phyloP scores from a whole-genome alignment of 768 basidiomycete species.

The Tricholoma flavovirens region DNA sequence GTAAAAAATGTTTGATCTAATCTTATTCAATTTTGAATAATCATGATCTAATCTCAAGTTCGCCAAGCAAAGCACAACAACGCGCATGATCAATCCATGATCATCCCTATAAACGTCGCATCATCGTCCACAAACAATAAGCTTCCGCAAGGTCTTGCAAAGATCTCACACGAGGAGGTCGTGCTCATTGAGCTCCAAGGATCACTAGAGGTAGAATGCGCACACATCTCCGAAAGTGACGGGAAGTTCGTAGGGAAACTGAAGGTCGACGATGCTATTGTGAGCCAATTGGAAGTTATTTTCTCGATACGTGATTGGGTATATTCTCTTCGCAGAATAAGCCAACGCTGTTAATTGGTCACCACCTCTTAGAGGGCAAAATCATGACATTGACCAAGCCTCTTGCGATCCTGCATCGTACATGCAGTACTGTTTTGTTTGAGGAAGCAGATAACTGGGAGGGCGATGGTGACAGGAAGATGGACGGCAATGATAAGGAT shows the following conservation, averaged over 20 bases:
- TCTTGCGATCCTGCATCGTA: slow-evolving; percentile 65
- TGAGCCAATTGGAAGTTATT: slow-evolving; percentile 23
- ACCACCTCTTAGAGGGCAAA: slow-evolving; percentile 89
- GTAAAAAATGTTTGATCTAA: too few species aligned
- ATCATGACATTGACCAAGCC: slow-evolving; percentile 73
- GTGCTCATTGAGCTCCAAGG: slow-evolving; percentile 89
- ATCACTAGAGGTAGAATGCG: slow-evolving; percentile 61
- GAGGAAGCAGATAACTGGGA: slow-evolving; percentile 13
- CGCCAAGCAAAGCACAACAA: neutral
- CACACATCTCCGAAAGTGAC: slow-evolving; percentile 43
- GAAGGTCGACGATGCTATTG: slow-evolving; percentile 52
- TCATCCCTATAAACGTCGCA: slow-evolving; percentile 53
- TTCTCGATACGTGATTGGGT: neutral
- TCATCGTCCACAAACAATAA: slow-evolving; percentile 32
- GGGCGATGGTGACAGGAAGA: too few species aligned
- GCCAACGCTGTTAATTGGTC: slow-evolving; percentile 76
- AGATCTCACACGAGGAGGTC: slow-evolving; percentile 72
- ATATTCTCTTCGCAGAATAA: slow-evolving; percentile 46
- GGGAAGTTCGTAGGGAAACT: slow-evolving; percentile 79
- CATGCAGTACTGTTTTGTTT: slow-evolving; percentile 13
- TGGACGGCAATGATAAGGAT: slow-evolving; percentile 7
- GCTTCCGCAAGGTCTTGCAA: slow-evolving; percentile 60
- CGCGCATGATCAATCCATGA: slow-evolving; percentile 43
- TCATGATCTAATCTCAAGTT: neutral
- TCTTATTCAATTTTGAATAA: too few species aligned